These are phyloP conservation scores for Globisporangium megalacanthum DNA, from an alignment of 352 stramenopile species.

Conservation along the genomic window DNA sequence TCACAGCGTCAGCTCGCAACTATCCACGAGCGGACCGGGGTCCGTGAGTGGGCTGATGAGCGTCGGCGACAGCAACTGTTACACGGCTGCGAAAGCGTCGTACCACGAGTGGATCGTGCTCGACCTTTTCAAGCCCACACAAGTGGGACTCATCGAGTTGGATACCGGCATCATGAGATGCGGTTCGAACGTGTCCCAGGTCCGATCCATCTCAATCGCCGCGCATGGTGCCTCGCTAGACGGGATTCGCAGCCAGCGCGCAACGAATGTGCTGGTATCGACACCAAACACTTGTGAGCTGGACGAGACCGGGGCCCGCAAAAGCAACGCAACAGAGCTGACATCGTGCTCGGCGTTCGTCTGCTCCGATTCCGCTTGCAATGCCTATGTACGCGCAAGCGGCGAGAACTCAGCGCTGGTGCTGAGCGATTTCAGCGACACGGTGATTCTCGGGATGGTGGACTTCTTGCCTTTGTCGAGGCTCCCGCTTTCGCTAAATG, in stretches of 20 bases:
- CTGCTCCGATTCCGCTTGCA: constrained; percentile 30
- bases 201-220: constrained; percentile 39
- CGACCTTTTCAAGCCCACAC: constrained; percentile 31
- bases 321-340: background rate
- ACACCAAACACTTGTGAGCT: constrained; percentile 18
- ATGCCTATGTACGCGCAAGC: constrained; percentile 10
- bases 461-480: constrained; percentile 30
- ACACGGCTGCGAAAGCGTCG: constrained; percentile 27
- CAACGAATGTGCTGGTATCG: constrained; percentile 10
- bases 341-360: constrained; percentile 20
- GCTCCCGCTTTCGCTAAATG: constrained; percentile 42
- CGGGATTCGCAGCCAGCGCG: constrained; percentile 17
- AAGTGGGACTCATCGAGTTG: constrained; percentile 51
- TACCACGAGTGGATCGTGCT: constrained; percentile 71
- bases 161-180: constrained; percentile 35
- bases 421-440: constrained; percentile 49
- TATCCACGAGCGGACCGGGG: constrained; percentile 21
- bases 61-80: constrained; percentile 27
- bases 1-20: constrained; percentile 61
- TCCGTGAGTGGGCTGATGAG: constrained; percentile 31
- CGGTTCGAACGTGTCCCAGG: constrained; percentile 19
- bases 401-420: constrained; percentile 18
- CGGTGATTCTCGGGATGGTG: constrained; percentile 36
- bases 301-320: constrained; percentile 13
- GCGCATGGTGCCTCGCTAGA: constrained; percentile 30